Base-by-base conservation (phyloP, 2,329 filamentous ascomycete genomes). In the Cladosporium sp. region DNA sequence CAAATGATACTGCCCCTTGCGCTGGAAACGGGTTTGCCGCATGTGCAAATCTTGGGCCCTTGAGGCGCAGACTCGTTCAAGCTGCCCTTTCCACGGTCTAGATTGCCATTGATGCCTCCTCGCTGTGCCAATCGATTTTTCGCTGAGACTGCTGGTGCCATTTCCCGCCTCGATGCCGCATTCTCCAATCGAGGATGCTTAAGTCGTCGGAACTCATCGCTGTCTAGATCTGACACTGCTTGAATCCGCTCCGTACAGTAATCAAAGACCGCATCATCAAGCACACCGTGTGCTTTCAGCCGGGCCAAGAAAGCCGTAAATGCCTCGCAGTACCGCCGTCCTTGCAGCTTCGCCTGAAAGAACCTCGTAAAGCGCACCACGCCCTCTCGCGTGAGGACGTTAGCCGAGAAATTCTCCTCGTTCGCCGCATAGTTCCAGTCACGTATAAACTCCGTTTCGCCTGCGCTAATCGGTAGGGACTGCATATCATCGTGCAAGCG, bases 311-410 rank as follows among this genome's bases (percentile, higher is more conserved):
- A 64, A 9, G 60, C 54, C 9, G 69, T 44, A 53, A 72, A 73
- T 14, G 55, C 54, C 3, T 58, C 48, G 38, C 70, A 70, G 18
- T 66, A 63, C 2, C 54, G 32, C 10, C 54, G 57, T 18, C 63
- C 43, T 35, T 52, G 52, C 14, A 72, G 52, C 53, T 59, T 57
- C 0, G 37, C 40, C 9, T 53, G 52, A 18, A 66, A 56, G 32
- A 58, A 56, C n/a, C 62, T 59, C 3, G 61, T 58, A 38, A 76
- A 75, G 1, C 74, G 66, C 7, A 74, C 58, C 0, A 75, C 35
- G 2, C 68, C 66, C 28, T 73, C 70, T 19, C 67, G 61, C 0
- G 66, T 54, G 35, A 71, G 64, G 5, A 62, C 37, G 19, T 70
- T 66, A 3, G 63, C 65, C 1, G 63, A 59, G 4, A 71, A 51